Evolutionary conservation across 139 green algal species (phyloP), one percentile per base, ranked within the genome.

Genomic region (Edaphochlamys debaryana): DNA sequence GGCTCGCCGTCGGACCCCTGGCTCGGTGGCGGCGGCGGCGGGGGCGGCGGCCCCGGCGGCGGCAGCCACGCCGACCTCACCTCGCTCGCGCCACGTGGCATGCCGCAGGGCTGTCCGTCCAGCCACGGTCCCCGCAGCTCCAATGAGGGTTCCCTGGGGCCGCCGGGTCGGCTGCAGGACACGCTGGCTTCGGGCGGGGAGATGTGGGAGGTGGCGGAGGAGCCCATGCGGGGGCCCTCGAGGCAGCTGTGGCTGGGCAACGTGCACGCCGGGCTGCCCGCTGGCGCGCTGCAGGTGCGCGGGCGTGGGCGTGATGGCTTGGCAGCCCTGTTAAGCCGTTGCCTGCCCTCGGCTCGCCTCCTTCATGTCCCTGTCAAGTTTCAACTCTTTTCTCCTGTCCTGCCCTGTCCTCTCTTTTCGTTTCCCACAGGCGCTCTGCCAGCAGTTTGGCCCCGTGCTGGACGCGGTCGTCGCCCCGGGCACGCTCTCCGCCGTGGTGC

Each of bases 401-500:
- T 63, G 54, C 54, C 20, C 54, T 29, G 19, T 32, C 17, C 5
- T 63, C 54, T n/a, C 4, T 63, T 29, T 29, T 8, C 22, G 22
- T 63, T 5, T 63, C 54, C 22, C 29, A 22, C 92, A 94, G 72
- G 82, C 85, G 11, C 79, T 95, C 36, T 96, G 95, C 78, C 89
- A 95, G 52, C 72, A 85, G 41, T 94, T 90, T 69, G 93, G 93
- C 4, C 70, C 79, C 0, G 89, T 96, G n/a, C 91, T 94, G 32
- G 93, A 96, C 78, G 90, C 94, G 41, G 86, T 95, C 19, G 93
- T 93, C 36, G 95, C 95, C 74, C 93, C 93, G 0, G 92, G 92
- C 38, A 89, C 92, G 69, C 95, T 95, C 86, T 96, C 95, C 48
- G 93, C 93, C 0, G 94, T 96, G 73, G 93, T 96, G 40, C 95